These are phyloP conservation scores for Lavandula angustifolia DNA, from an alignment of 257 asterid genomes.

Conservation along the genomic window DNA sequence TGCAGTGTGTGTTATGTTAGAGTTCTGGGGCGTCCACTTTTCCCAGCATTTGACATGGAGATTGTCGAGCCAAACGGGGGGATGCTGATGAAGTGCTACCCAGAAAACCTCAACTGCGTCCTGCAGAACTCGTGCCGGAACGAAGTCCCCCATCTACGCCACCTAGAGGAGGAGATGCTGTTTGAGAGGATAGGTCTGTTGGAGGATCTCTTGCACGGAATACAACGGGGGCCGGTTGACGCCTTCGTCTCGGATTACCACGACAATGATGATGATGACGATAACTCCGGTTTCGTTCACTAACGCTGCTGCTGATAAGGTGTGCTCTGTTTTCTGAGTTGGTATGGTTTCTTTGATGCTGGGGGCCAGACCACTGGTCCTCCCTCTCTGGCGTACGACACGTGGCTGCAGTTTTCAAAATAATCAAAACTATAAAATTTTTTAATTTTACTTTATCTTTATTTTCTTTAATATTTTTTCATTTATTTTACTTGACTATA, in stretches of 20 bases:
- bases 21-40: conserved; percentile 58
- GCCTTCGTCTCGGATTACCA: conserved; percentile 36
- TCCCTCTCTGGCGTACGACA: no score
- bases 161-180: conserved; percentile 42
- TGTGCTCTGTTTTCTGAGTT: no score
- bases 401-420: no score
- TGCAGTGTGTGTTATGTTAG: conserved; percentile 71
- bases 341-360: no score
- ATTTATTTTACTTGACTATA: no score
- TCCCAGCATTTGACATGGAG: conserved; percentile 59
- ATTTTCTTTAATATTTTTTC: no score
- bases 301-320: no score
- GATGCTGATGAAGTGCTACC: conserved; percentile 44
- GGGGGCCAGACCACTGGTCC: no score
- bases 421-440: no score
- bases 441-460: no score
- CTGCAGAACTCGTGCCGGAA: conserved; percentile 33
- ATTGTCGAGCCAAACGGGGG: conserved; percentile 44
- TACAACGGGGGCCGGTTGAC: conserved; percentile 31
- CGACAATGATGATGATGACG: conserved; percentile 3
- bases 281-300: no score
- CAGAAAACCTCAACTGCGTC: conserved; percentile 36
- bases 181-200: conserved; percentile 41
- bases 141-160: conserved; percentile 33
- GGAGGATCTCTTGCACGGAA: conserved; percentile 45